A percentile compares a stretch with the other conserved stretches of the same genome.
Conservation (phyloP, 495 filamentous ascomycete genomes). For the Chaetomium tenue region DNA sequence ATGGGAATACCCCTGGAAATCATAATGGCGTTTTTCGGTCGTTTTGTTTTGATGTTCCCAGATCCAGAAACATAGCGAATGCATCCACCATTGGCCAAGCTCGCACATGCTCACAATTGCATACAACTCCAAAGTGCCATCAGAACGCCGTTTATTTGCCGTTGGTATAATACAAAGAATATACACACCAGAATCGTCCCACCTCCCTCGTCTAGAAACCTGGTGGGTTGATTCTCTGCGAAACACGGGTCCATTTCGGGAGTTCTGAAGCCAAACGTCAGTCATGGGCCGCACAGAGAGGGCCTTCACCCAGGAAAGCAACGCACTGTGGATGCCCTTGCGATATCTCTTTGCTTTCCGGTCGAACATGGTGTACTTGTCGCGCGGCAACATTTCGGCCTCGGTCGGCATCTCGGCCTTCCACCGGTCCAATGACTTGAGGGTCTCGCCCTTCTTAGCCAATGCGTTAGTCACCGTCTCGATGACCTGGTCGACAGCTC, state of each 20-base stretch:
- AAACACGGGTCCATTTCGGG: conserved; percentile 94
- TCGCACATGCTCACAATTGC: not conserved
- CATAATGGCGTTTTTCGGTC: conserved; percentile 12
- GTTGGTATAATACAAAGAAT: conserved; percentile 32
- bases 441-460: conserved; percentile 61
- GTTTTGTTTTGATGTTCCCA: not conserved
- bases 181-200: conserved; percentile 23
- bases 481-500: conserved; percentile 80
- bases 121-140: too few species aligned
- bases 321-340: conserved; percentile 95
- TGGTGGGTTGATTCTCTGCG: conserved; percentile 87
- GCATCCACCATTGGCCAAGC: not conserved
- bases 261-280: conserved; percentile 58
- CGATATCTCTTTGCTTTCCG: conserved; percentile 92
- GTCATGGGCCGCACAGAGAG: conserved; percentile 23
- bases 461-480: conserved; percentile 73
- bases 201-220: conserved; percentile 67
- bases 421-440: conserved; percentile 80
- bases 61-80: too few species aligned
- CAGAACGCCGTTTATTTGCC: conserved; percentile 28
- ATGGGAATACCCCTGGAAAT: conserved; percentile 27
- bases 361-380: conserved; percentile 98
- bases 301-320: not conserved
- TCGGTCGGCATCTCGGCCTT: conserved; percentile 93
- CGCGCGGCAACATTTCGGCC: conserved; percentile 90